Evolutionary conservation across 306 rosid species (phyloP).

Genomic region (Dalbergia cultrata): DNA sequence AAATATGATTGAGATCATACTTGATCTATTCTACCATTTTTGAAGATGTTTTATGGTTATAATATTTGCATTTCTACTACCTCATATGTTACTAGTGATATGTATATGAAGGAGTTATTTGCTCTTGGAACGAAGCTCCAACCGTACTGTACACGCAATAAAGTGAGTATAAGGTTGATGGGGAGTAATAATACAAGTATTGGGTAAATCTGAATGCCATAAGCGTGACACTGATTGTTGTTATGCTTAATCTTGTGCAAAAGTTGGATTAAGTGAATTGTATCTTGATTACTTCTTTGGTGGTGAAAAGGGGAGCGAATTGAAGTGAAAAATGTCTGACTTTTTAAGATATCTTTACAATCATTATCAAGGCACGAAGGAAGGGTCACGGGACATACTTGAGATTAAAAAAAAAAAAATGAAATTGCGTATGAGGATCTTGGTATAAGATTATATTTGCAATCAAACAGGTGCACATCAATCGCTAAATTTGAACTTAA

Average conservation of each 20-base stretch:
- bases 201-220: background rate
- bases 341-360: background rate
- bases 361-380: background rate
- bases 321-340: background rate
- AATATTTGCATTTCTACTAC: background rate
- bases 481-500: constrained; percentile 1
- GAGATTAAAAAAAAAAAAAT: background rate
- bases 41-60: background rate
- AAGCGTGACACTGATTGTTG: background rate
- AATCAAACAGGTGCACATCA: background rate
- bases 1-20: background rate
- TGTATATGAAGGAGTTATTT: background rate
- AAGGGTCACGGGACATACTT: background rate
- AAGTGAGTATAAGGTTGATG: background rate
- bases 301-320: background rate
- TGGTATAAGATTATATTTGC: background rate
- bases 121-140: background rate
- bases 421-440: too few species aligned
- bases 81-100: background rate
- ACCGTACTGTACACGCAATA: background rate
- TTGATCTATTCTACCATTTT: background rate
- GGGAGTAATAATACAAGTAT: background rate
- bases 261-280: background rate
- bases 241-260: background rate
- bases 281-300: background rate